Percentiles rank a stretch among this genome's conserved stretches.
phyloP scores from a whole-genome alignment of 129 eudicot genomes.

The Escallonia herrerae region DNA sequence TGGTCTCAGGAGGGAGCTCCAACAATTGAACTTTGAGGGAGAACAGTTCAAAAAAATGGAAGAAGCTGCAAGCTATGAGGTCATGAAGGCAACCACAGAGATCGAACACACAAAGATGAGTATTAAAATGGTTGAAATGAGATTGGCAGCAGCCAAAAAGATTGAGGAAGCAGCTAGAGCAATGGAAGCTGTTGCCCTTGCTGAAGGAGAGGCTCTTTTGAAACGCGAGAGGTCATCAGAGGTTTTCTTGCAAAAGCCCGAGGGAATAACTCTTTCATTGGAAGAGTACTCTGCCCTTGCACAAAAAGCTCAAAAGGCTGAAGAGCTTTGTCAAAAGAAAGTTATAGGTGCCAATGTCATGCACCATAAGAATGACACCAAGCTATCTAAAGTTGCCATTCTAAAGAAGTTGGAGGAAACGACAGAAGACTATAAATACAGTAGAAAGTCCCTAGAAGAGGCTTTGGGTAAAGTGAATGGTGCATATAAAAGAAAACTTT shows the following conservation, averaged over 20 bases:
- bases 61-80: conserved; percentile 73
- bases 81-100: conserved; percentile 72
- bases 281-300: conserved; percentile 55
- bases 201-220: conserved; percentile 20
- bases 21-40: conserved; percentile 43
- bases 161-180: conserved; percentile 94
- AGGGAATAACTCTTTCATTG: conserved; percentile 56
- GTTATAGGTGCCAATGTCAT: conserved; percentile 14
- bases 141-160: conserved; percentile 69
- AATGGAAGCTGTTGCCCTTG: conserved; percentile 71
- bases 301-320: conserved; percentile 51
- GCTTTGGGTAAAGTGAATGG: conserved; percentile 25
- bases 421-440: not conserved
- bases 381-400: conserved; percentile 22
- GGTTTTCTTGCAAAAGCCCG: conserved; percentile 9
- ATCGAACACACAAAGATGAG: conserved; percentile 66
- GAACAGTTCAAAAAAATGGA: conserved; percentile 73
- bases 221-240: not conserved
- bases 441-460: conserved; percentile 28
- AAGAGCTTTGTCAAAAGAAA: conserved; percentile 32
- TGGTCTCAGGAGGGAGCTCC: conserved; percentile 30
- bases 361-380: conserved; percentile 6
- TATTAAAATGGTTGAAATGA: conserved; percentile 87
- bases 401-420: conserved; percentile 9
- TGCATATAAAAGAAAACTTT: conserved; percentile 15